Evolutionary conservation across 768 basidiomycete species (phyloP), one percentile per base, ranked within the genome.

Genomic region (Phlebiopsis gigantea): DNA sequence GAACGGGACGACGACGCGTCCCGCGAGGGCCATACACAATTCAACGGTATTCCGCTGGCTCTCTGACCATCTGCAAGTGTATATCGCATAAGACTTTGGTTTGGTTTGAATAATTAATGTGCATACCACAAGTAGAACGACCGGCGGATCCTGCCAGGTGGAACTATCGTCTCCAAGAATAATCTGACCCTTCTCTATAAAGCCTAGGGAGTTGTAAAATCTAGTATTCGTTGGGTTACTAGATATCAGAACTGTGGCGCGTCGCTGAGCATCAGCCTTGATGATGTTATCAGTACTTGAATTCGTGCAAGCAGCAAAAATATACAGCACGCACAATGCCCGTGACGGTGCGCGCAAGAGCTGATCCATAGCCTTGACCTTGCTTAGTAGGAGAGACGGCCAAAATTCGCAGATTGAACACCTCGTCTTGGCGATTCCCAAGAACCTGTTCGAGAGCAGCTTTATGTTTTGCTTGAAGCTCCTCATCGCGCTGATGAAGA

Each of bases 171-270:
- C 52, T 10, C 57, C 57, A 5, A 58, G 21, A 2, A 54, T n/a
- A 17, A 53, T 43, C 45, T 46, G 2, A 1, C 19, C 52, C 19
- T 39, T 26, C 14, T 42, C 43, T 6, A 42, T 17, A 24, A 46
- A 58, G 22, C 57, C 52, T 21, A 58, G 46, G 14, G 42, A 39
- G 26, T 58, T 54, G 24, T 58, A 58, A 25, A 58, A 58, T 6
- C 30, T 45, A 19, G 42, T 48, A 25, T 58, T 58, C 14, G 15
- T 19, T 19, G 25, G 34, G 24, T 58, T 58, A 24, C 42, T 58
- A 4, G 57, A 58, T 15, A 49, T 41, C 24, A 58, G 45, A 6
- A 26, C 41, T 1, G 29, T 28, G 3, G 51, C 49, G 15, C 57
- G 57, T 22, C 29, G 14, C 28, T 54, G 51, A 12, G 49, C 52